phyloP scores from a whole-genome alignment of 345 rosid species.

The Jatropha curcas region DNA sequence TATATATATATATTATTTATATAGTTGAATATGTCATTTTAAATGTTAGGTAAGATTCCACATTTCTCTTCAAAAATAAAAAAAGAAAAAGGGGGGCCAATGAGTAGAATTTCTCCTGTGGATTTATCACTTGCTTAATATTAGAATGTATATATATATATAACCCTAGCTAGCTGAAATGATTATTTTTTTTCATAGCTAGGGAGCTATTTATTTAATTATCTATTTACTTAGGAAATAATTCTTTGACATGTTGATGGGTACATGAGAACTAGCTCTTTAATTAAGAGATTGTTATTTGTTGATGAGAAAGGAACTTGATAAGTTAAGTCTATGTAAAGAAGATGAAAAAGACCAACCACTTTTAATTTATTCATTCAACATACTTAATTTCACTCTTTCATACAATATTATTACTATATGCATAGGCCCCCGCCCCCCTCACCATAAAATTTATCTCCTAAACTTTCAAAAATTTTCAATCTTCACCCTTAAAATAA shows the following conservation, averaged over 20 bases:
- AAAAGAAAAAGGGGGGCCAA: background rate
- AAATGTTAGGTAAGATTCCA: constrained; percentile 35
- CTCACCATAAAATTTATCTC: too few relatives aligned
- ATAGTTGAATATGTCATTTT: constrained; percentile 20
- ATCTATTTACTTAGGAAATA: constrained; percentile 27
- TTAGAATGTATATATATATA: too few relatives aligned
- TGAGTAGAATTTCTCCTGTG: background rate
- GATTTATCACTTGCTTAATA: constrained; percentile 27
- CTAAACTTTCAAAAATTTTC: too few relatives aligned
- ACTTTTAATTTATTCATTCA: too few relatives aligned
- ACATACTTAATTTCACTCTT: too few relatives aligned
- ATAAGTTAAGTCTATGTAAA: background rate
- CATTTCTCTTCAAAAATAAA: background rate
- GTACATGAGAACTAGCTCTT: constrained; percentile 26
- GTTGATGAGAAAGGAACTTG: background rate
- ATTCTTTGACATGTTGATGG: constrained; percentile 43
- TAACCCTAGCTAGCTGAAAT: background rate
- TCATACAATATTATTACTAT: too few relatives aligned
- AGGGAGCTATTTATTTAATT: background rate
- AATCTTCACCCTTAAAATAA: too few relatives aligned
- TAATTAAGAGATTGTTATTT: constrained; percentile 7
- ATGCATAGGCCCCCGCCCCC: too few relatives aligned
- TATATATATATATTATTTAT: background rate
- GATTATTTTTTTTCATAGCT: constrained; percentile 12
- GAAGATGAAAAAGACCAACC: too few relatives aligned